These are phyloP conservation scores for Cladosporium sp. DNA, from an alignment of 2,329 filamentous ascomycete genomes.

Conservation along the genomic window DNA sequence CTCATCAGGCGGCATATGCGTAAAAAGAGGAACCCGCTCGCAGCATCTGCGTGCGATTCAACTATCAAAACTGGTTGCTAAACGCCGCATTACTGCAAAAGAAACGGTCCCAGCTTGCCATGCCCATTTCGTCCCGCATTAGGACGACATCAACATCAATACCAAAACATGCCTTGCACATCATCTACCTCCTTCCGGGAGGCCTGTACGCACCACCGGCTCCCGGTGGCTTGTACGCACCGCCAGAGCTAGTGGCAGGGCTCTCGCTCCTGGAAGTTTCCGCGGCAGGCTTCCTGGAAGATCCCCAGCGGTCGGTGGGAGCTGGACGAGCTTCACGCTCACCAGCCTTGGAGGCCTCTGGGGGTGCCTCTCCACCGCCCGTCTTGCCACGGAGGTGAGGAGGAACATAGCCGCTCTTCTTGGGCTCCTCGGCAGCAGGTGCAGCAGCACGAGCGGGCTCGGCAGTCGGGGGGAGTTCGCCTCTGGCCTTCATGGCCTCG, in stretches of 20 bases:
- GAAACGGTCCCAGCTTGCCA: not conserved
- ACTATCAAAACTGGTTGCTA: conserved; percentile 1
- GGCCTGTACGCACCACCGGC: conserved; percentile 30
- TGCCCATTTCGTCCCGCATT: not conserved
- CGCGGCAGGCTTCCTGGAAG: conserved; percentile 23
- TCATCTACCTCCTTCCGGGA: conserved; percentile 24
- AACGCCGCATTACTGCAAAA: conserved; percentile 13
- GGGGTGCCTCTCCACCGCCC: conserved; percentile 31
- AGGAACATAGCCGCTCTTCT: conserved; percentile 48
- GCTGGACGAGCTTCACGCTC: conserved; percentile 22
- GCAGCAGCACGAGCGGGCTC: conserved; percentile 39
- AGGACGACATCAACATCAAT: conserved; percentile 1
- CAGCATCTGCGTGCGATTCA: conserved; percentile 5
- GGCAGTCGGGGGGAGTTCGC: conserved; percentile 29
- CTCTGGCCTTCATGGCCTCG: conserved; percentile 48
- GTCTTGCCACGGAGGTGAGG: conserved; percentile 43
- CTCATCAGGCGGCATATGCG: not conserved
- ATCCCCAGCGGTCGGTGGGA: conserved; percentile 23
- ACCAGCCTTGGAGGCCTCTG: conserved; percentile 23
- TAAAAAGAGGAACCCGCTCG: not conserved
- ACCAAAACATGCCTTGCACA: not conserved
- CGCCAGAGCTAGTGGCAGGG: conserved; percentile 29
- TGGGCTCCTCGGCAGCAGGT: conserved; percentile 38
- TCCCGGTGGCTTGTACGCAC: conserved; percentile 37
- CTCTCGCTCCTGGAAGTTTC: conserved; percentile 21